Conservation (phyloP, 768 basidiomycete genomes). For the Ramaria sp. region DNA sequence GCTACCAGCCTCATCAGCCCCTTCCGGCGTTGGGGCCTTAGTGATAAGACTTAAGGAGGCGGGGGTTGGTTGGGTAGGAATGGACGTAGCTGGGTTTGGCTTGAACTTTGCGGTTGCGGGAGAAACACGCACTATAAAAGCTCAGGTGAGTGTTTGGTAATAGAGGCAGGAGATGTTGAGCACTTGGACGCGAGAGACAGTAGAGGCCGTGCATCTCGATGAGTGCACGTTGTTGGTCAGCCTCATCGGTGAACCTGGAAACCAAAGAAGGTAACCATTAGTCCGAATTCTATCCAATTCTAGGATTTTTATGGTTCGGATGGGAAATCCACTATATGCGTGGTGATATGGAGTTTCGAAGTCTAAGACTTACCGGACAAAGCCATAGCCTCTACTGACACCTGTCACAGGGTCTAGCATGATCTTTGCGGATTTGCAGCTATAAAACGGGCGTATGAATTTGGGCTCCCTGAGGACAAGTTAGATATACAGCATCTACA, state of each 20-base stretch:
- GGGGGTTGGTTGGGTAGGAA: neutral
- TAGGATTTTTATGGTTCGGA: neutral
- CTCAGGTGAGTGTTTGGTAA: constrained; percentile 24
- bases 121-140: constrained; percentile 69
- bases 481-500: neutral
- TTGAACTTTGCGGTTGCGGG: constrained; percentile 86
- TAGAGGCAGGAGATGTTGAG: constrained; percentile 4
- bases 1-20: neutral
- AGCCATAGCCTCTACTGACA: constrained; percentile 84
- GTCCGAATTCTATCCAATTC: neutral
- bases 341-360: no score
- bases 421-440: constrained; percentile 93
- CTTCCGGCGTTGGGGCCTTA: neutral
- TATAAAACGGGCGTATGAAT: constrained; percentile 79
- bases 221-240: constrained; percentile 81
- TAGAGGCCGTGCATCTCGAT: constrained; percentile 90
- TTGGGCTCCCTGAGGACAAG: constrained; percentile 52
- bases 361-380: constrained; percentile 60
- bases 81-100: constrained; percentile 28
- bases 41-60: neutral
- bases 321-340: neutral
- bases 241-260: constrained; percentile 75
- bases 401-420: constrained; percentile 89
- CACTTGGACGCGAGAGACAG: constrained; percentile 80
- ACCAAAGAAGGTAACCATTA: neutral